Evolutionary conservation across 2,329 filamentous ascomycete genomes (phyloP), one percentile per base, ranked within the genome.

Genomic region (Waltergamsia citrina): DNA sequence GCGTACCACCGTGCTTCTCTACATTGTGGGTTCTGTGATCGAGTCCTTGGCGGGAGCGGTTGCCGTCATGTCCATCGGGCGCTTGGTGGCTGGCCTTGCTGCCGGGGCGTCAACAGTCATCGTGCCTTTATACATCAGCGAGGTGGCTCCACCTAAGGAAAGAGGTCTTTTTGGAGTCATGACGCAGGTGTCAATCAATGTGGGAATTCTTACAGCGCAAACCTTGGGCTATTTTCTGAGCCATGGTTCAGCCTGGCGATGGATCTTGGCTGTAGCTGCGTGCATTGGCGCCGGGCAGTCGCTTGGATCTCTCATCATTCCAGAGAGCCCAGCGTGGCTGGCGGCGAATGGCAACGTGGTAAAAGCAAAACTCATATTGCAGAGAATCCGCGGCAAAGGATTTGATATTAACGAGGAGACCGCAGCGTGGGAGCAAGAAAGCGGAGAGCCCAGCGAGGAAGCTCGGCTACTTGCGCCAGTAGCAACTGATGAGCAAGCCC

Each of bases 151-250:
- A 4, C 76, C 76, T 0, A 62, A 67, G 12, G 73, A 81, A 43
- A 75, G 79, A 35, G 88, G 87, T 5, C 76, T 94, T 41, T 96
- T 94, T 50, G 77, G 77, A 10, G 69, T 74, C 36, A 81, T 93
- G 58, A 96, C 92, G 0, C 90, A 98, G 54, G 79, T 96, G 50
- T 88, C 87, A 58, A 88, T 88, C 64, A 96, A 96, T 50, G 64
- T 88, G 17, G 92, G 92, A 36, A 95, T 98, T 34, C 60, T 98
- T 28, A 61, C 77, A 18, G 81, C 88, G 0, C 92, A 96, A 57
- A 69, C 80, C 1, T 62, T 96, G 23, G 92, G 92, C 0, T 92
- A 84, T 50, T 95, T 94, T 54, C 53, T 94, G 37, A 94, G 87
- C 60, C 71, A 79, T 47, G 85, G 74, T 5, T 74, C 69, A 19